Evolutionary conservation across 257 asterid genomes (phyloP), one percentile per base, ranked within the genome.

Genomic region (Solanum neorickii): DNA sequence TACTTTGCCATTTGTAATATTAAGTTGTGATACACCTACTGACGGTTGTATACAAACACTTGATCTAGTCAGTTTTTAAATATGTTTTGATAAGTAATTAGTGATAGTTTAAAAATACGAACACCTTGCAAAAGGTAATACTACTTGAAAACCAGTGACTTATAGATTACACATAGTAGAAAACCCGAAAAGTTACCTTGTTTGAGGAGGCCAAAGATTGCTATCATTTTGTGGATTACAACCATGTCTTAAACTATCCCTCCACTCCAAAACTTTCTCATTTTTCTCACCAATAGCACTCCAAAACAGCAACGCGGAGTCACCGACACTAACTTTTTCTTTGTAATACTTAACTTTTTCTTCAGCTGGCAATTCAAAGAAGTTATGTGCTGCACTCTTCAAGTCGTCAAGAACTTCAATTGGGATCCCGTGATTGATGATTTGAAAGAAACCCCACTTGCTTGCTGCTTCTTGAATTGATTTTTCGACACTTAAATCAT

Each of bases 381-480:
- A 92, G 21, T 56, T 60, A 35, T 82, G 91, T 14, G 86, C 88
- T 31, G 94, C 93, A 44, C 69, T 88, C 68, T 87, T 90, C 82
- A 88, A 91, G 52, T 87, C 52, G 12, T 92, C 94, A 83, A 92
- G 90, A 76, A 94, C 92, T 6, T 92, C 89, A 42, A 60, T 12
- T 29, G 95, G 92, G 80, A 94, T 88, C 0, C 95, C 93, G 49
- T 92, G 95, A 89, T 92, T 92, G 87, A 89, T 83, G 47, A 93
- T 92, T 80, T 92, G 96, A 49, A 92, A 92, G 92, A 93, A 93
- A 85, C 96, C 94, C 93, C 90, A 90, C 5, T 88, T 88, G 21
- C 88, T 72, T 12, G 96, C 94, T 12, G 96, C 95, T 39, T 88
- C 92, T 65, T 91, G 89, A 88, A 93, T 91, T 21, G 88, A 75